Evolutionary conservation across 1,284 basidiomycete species (phyloP), one percentile per base, ranked within the genome.

Genomic region (Trichosporon sp.): DNA sequence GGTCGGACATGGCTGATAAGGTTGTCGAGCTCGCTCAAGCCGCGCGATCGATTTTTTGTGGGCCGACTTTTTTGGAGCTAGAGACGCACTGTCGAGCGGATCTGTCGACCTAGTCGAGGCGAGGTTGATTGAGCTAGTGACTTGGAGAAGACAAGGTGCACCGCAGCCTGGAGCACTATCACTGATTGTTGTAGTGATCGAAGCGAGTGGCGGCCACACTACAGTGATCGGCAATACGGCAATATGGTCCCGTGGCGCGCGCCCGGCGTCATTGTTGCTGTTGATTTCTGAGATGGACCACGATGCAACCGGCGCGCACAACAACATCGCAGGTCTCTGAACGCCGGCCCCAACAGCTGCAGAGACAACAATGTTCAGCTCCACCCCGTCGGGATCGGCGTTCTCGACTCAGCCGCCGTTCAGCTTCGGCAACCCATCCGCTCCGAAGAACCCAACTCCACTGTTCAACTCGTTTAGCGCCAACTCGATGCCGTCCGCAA

Each of bases 1-100:
- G 67, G 58, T 72, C 73, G 7, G 77, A 76, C 77, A 79, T 79
- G 56, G 59, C 58, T 33, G 23, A 32, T 36, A 40, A 40, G 52
- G n/a, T 40, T 29, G 10, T 21, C n/a, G 40, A 32, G 19, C 16
- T 32, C n/a, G 58, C 29, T 59, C 49, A 57, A 58, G 34, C 34
- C 33, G 16, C 33, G 29, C 23, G 19, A 29, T 34, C 31, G 58
- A 31, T 46, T 29, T n/a, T 13, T 32, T 34, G 25, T 6, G 27
- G 49, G 49, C 49, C 49, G 49, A 29, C 11, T 29, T 54, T 27
- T 54, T 54, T 14, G 11, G 49, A 31, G 14, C 49, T 54, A 36
- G 34, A 29, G 13, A 11, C 34, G 57, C 57, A 6, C 36, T 29
- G 57, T 58, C 57, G 57, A 29, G 16, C 33, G 4, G 11, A 7